Evolutionary conservation across 805 yeast genomes (phyloP).

Genomic region (Yarrowia alimentaria): DNA sequence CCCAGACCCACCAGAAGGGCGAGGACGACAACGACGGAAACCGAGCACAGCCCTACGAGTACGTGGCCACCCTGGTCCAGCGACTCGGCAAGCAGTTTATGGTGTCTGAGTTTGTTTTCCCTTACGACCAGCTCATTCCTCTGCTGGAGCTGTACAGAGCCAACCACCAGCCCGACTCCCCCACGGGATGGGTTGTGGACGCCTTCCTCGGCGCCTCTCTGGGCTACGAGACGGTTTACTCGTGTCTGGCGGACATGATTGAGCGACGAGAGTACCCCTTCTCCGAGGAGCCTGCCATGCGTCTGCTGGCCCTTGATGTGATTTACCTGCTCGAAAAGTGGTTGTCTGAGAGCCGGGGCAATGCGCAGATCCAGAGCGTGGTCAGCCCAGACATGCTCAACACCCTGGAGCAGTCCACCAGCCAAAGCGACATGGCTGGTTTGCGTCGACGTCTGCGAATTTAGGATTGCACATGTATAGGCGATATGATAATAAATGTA

Average conservation of each 20-base stretch:
- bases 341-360: constrained; percentile 30
- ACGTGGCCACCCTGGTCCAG: constrained; percentile 42
- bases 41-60: constrained; percentile 40
- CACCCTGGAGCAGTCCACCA: constrained; percentile 12
- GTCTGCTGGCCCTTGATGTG: constrained; percentile 35
- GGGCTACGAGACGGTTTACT: constrained; percentile 35
- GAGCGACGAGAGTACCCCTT: constrained; percentile 39
- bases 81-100: constrained; percentile 63
- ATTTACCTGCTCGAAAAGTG: constrained; percentile 34
- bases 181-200: constrained; percentile 43
- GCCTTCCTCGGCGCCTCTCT: constrained; percentile 42
- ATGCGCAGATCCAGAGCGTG: constrained; percentile 13
- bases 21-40: constrained; percentile 34
- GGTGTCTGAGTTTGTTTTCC: constrained; percentile 75
- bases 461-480: constrained; percentile 13
- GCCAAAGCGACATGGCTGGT: constrained; percentile 7
- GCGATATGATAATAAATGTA: constrained; percentile 25
- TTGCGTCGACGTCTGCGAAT: constrained; percentile 25
- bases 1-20: constrained; percentile 44
- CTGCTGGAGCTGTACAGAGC: constrained; percentile 58
- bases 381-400: constrained; percentile 4
- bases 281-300: constrained; percentile 33
- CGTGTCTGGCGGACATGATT: constrained; percentile 36
- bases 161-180: constrained; percentile 45
- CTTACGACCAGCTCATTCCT: constrained; percentile 67